Conservation (phyloP, 23 red algal genomes). For the Gracilaria caudata region DNA sequence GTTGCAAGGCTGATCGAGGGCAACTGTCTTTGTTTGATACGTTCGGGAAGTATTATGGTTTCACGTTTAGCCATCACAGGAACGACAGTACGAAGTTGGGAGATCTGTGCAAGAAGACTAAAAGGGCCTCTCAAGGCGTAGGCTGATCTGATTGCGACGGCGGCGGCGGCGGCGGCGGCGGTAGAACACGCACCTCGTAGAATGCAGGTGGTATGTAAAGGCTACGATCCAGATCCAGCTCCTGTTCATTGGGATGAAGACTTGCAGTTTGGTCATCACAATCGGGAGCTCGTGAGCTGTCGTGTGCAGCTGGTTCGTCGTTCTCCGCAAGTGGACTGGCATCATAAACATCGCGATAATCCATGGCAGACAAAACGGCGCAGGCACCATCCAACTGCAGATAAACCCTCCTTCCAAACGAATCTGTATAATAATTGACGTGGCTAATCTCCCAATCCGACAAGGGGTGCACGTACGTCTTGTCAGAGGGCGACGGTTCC, state of each 20-base stretch:
- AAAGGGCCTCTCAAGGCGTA: not conserved
- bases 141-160: slow-evolving; percentile 15
- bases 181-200: not conserved
- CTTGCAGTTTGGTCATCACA: not conserved
- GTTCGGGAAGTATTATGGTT: not conserved
- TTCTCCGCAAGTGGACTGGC: not conserved
- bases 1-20: not conserved
- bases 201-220: slow-evolving; percentile 16
- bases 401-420: slow-evolving; percentile 53
- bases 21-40: not conserved
- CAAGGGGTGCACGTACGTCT: slow-evolving; percentile 45
- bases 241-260: not conserved
- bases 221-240: not conserved
- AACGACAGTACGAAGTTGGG: not conserved
- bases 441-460: slow-evolving; percentile 42
- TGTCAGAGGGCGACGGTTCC: slow-evolving; percentile 20
- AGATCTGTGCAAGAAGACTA: not conserved
- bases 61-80: not conserved
- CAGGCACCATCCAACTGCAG: slow-evolving; percentile 47
- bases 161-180: slow-evolving; percentile 5
- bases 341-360: slow-evolving; percentile 37
- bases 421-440: slow-evolving; percentile 33
- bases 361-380: slow-evolving; percentile 22
- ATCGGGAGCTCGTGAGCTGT: not conserved
- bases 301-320: not conserved